Conservation (phyloP, 208 protist species). For the Acanthamoeba healyi region DNA sequence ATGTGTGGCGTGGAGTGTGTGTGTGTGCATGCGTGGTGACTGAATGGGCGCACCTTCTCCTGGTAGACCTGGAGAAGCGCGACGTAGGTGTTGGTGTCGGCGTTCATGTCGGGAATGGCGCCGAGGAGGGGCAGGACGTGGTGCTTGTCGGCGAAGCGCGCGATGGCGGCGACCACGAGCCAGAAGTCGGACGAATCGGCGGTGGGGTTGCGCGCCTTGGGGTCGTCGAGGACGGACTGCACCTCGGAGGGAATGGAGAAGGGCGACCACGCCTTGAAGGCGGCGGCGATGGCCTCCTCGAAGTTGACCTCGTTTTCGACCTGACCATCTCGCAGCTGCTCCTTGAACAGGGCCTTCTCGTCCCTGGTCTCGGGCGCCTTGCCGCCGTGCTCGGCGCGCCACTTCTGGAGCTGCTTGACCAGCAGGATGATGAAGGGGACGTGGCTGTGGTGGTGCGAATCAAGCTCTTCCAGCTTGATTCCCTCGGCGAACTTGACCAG, state of each 20-base stretch:
- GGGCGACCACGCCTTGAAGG: conserved; percentile 74
- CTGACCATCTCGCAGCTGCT: conserved; percentile 70
- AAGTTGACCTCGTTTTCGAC: conserved; percentile 83
- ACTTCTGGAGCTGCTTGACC: conserved; percentile 88
- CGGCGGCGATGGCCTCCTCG: conserved; percentile 79
- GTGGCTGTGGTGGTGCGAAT: conserved; percentile 90
- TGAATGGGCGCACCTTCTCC: too few species aligned
- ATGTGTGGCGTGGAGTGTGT: too few species aligned
- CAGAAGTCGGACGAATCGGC: conserved; percentile 85
- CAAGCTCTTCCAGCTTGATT: conserved; percentile 86
- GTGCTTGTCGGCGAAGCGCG: conserved; percentile 83
- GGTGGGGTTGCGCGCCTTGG: conserved; percentile 73
- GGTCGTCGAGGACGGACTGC: conserved; percentile 81
- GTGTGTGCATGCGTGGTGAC: too few species aligned
- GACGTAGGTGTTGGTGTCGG: conserved; percentile 92
- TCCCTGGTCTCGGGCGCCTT: conserved; percentile 76
- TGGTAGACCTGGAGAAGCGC: conserved; percentile 55
- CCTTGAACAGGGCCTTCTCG: conserved; percentile 87
- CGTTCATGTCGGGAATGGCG: conserved; percentile 95
- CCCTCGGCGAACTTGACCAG: conserved; percentile 83
- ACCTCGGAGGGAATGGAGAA: conserved; percentile 79
- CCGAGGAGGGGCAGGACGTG: conserved; percentile 92
- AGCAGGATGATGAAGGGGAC: conserved; percentile 94
- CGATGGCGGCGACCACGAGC: conserved; percentile 86
- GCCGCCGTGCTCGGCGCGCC: conserved; percentile 80